Conservation (phyloP, 2,329 filamentous ascomycete species). For the Stagonosporopsis cucurbitacearum region DNA sequence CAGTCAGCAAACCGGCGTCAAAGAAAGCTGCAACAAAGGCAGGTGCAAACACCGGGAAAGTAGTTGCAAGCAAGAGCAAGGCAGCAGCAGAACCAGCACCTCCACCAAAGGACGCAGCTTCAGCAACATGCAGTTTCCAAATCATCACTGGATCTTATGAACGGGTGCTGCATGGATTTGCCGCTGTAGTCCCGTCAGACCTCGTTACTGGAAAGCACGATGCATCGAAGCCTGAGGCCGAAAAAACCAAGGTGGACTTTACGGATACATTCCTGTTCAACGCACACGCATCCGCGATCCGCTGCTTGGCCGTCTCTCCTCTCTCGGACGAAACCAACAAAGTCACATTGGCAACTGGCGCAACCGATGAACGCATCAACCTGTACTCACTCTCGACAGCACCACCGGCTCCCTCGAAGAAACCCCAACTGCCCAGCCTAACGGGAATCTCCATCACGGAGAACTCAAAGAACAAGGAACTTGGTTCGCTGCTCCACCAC, state of each 20-base stretch:
- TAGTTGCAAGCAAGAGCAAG: constrained; percentile 21
- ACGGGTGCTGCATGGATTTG: constrained; percentile 86
- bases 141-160: constrained; percentile 95
- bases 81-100: constrained; percentile 21
- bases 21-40: constrained; percentile 21
- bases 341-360: constrained; percentile 86
- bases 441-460: constrained; percentile 77
- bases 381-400: constrained; percentile 80
- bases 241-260: constrained; percentile 64
- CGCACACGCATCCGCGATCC: constrained; percentile 87
- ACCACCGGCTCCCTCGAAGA: constrained; percentile 62
- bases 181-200: constrained; percentile 67
- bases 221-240: constrained; percentile 25
- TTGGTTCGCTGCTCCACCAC: constrained; percentile 88
- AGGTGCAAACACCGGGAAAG: constrained; percentile 18
- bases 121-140: constrained; percentile 66
- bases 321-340: constrained; percentile 77
- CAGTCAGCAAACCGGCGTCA: constrained; percentile 27
- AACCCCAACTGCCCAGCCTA: constrained; percentile 69
- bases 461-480: constrained; percentile 84
- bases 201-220: constrained; percentile 39
- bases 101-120: constrained; percentile 9
- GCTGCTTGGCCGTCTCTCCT: constrained; percentile 81
- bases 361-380: constrained; percentile 93
- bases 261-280: constrained; percentile 95